phyloP scores from a whole-genome alignment of 2,329 filamentous ascomycete genomes.

The Xylaria sp. region DNA sequence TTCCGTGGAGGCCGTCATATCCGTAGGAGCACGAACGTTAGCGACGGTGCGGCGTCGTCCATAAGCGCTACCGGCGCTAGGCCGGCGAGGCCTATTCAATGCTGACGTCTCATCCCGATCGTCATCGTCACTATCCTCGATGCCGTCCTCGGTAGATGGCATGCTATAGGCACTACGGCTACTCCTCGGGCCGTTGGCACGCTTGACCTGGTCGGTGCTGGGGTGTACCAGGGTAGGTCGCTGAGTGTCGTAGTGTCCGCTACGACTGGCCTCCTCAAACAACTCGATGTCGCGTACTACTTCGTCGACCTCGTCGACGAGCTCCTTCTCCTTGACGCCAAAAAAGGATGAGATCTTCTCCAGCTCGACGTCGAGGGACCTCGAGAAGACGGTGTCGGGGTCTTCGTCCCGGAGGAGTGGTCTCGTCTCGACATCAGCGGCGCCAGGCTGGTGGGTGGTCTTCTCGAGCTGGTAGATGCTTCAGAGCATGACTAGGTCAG shows the following conservation, averaged over 20 bases:
- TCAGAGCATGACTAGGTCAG: conserved; percentile 10
- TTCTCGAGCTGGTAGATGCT: conserved; percentile 98
- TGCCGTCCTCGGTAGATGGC: conserved; percentile 66
- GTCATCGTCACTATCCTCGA: conserved; percentile 65
- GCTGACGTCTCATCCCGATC: conserved; percentile 64
- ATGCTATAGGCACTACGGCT: conserved; percentile 57
- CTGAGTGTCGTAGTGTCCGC: conserved; percentile 55
- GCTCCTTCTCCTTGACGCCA: conserved; percentile 86
- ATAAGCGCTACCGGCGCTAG: conserved; percentile 51
- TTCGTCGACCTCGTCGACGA: conserved; percentile 81
- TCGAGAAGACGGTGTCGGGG: conserved; percentile 83
- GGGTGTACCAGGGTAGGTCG: conserved; percentile 39
- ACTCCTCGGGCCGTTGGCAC: conserved; percentile 48
- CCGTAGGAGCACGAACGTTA: conserved; percentile 57
- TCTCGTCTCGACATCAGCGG: conserved; percentile 82
- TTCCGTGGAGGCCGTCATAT: conserved; percentile 72
- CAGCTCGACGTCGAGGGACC: conserved; percentile 85
- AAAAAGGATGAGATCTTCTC: conserved; percentile 97
- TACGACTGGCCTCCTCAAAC: conserved; percentile 67
- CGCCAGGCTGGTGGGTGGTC: conserved; percentile 71
- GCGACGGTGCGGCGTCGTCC: conserved; percentile 54
- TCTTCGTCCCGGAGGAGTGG: conserved; percentile 81
- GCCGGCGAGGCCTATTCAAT: conserved; percentile 58
- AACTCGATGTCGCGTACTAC: conserved; percentile 79
- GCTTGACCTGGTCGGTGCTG: conserved; percentile 54